phyloP scores from a whole-genome alignment of 2,329 filamentous ascomycete genomes.

The Aspergillus arachidicola region DNA sequence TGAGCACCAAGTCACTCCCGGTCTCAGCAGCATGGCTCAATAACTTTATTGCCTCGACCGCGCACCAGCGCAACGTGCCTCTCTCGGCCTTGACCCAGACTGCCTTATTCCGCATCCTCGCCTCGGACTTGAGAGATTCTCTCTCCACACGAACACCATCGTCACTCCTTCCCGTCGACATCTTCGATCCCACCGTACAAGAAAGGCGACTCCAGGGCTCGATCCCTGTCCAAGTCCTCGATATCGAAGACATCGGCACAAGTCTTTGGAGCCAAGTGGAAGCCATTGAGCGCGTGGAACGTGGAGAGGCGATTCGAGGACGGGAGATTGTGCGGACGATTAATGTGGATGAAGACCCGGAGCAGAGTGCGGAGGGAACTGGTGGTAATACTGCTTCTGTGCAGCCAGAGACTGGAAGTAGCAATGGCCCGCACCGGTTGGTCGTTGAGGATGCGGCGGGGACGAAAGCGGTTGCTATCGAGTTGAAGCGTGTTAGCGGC shows the following conservation, averaged over 20 bases:
- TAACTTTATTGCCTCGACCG: slow-evolving; percentile 59
- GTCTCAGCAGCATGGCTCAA: slow-evolving; percentile 66
- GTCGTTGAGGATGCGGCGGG: slow-evolving; percentile 79
- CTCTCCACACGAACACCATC: slow-evolving; percentile 52
- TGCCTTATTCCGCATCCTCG: slow-evolving; percentile 76
- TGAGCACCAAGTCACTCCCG: slow-evolving; percentile 55
- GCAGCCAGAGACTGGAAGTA: slow-evolving; percentile 18
- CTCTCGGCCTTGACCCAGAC: slow-evolving; percentile 75
- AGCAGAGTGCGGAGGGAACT: slow-evolving; percentile 29
- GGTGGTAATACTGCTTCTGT: slow-evolving; percentile 16
- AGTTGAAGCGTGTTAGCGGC: slow-evolving; percentile 67
- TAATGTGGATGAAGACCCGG: slow-evolving; percentile 53
- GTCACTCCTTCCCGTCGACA: slow-evolving; percentile 58
- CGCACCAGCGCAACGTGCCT: slow-evolving; percentile 58
- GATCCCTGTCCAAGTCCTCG: slow-evolving; percentile 78
- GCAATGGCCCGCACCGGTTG: slow-evolving; percentile 71
- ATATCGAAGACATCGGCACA: slow-evolving; percentile 78
- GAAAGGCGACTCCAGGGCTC: slow-evolving; percentile 62
- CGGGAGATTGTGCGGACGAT: slow-evolving; percentile 79
- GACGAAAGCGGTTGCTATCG: slow-evolving; percentile 69
- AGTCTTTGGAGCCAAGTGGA: slow-evolving; percentile 88
- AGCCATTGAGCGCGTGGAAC: slow-evolving; percentile 59
- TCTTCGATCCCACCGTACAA: slow-evolving; percentile 56
- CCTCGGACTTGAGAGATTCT: slow-evolving; percentile 72
- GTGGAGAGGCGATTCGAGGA: slow-evolving; percentile 60